These are phyloP conservation scores for Jamesozyma piceae DNA, from an alignment of 805 yeast genomes.

Conservation along the genomic window DNA sequence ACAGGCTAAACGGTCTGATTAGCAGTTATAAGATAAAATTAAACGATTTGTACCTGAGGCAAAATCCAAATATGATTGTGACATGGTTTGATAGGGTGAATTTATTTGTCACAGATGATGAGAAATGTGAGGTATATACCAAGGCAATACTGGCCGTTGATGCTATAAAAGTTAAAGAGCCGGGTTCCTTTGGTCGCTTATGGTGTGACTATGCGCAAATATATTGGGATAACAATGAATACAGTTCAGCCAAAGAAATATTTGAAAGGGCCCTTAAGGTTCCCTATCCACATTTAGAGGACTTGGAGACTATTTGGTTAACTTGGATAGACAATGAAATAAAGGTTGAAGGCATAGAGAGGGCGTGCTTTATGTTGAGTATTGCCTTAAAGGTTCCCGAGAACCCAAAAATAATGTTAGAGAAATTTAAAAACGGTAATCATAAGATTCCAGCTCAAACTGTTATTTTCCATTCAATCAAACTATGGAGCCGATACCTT, in stretches of 20 bases:
- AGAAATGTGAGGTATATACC: conserved; percentile 42
- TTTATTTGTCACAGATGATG: conserved; percentile 33
- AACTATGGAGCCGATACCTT: too few relatives aligned
- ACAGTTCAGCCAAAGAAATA: conserved; percentile 51
- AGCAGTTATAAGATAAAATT: conserved; percentile 47
- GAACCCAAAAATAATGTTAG: too few relatives aligned
- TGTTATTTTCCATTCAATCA: too few relatives aligned
- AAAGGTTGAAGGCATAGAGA: too few relatives aligned
- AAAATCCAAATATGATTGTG: conserved; percentile 49
- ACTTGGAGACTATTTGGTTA: conserved; percentile 60
- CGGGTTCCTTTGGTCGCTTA: conserved; percentile 42
- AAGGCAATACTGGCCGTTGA: conserved; percentile 58
- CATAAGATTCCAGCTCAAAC: too few relatives aligned
- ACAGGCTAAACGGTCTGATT: conserved; percentile 45
- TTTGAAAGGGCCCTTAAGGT: conserved; percentile 60
- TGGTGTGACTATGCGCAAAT: conserved; percentile 66
- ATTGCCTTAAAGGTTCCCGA: too few relatives aligned
- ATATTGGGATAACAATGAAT: conserved; percentile 49
- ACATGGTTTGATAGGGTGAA: conserved; percentile 61
- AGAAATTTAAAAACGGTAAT: too few relatives aligned
- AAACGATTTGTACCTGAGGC: conserved; percentile 59
- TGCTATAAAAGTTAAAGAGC: conserved; percentile 39
- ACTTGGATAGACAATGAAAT: conserved; percentile 79
- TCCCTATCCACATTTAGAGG: conserved; percentile 53
- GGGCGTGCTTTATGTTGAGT: too few relatives aligned